Conservation (phyloP, 495 filamentous ascomycete species). For the Xylaria sp. region DNA sequence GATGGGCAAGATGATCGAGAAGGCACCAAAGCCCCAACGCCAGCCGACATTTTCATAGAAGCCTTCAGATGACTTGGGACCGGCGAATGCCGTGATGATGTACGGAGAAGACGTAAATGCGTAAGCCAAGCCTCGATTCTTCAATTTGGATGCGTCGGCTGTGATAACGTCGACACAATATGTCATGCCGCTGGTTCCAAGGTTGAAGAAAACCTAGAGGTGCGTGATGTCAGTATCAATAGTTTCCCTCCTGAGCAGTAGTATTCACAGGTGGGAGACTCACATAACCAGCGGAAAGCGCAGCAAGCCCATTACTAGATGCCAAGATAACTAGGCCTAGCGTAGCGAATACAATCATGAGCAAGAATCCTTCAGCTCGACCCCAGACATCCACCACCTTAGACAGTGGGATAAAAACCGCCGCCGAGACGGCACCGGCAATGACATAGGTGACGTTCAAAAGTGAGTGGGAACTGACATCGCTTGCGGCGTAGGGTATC, state of each 20-base stretch:
- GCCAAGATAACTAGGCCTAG: slow-evolving; percentile 52
- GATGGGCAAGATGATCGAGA: slow-evolving; percentile 60
- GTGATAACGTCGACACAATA: slow-evolving; percentile 64
- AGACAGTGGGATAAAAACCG: slow-evolving; percentile 60
- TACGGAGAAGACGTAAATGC: slow-evolving; percentile 65
- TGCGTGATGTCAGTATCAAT: background rate
- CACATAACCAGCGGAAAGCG: slow-evolving; percentile 13
- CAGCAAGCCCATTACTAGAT: slow-evolving; percentile 33
- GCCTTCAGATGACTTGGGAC: slow-evolving; percentile 2
- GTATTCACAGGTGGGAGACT: slow-evolving; percentile 43
- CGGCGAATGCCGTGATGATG: slow-evolving; percentile 62
- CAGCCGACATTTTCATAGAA: slow-evolving; percentile 48
- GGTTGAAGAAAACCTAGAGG: slow-evolving; percentile 38
- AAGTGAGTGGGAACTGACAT: slow-evolving; percentile 47
- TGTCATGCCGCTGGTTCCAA: slow-evolving; percentile 53
- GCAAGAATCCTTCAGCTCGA: slow-evolving; percentile 43
- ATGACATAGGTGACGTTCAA: slow-evolving; percentile 47
- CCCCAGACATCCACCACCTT: slow-evolving; percentile 67
- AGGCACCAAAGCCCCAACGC: slow-evolving; percentile 66
- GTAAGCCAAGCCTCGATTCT: slow-evolving; percentile 63
- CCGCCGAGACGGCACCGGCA: slow-evolving; percentile 60
- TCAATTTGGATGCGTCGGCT: slow-evolving; percentile 65
- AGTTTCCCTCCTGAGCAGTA: slow-evolving; percentile 30
- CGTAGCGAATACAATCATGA: slow-evolving; percentile 40
- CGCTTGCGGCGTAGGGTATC: slow-evolving; percentile 46